These are phyloP conservation scores for Talaromyces trachyspermus DNA, from an alignment of 495 filamentous ascomycete genomes.

Conservation along the genomic window DNA sequence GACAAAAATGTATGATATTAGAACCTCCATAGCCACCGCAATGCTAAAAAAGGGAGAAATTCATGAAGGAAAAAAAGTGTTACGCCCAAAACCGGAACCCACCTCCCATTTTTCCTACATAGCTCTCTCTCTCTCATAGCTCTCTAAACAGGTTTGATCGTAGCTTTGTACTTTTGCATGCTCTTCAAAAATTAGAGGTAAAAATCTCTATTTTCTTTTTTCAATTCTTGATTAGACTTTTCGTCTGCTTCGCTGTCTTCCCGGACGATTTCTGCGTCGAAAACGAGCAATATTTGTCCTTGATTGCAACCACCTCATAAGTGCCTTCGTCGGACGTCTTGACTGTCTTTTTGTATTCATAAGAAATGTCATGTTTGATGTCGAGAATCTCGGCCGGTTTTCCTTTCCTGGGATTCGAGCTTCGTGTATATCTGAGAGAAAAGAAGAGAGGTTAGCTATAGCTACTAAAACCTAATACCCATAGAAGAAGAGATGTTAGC, in stretches of 20 bases:
- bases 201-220: background rate
- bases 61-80: background rate
- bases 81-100: too few relatives aligned
- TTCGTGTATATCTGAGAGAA: conserved; percentile 66
- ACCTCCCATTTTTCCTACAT: too few relatives aligned
- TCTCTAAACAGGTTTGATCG: too few relatives aligned
- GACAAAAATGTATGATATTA: conserved; percentile 7
- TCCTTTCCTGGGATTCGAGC: conserved; percentile 71
- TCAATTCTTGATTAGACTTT: conserved; percentile 7
- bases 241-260: conserved; percentile 32
- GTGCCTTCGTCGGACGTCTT: conserved; percentile 86
- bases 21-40: background rate
- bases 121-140: background rate
- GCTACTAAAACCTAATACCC: background rate
- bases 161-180: conserved; percentile 3
- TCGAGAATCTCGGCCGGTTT: conserved; percentile 74
- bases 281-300: conserved; percentile 83
- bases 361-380: conserved; percentile 75
- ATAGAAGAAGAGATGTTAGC: conserved; percentile 16
- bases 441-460: conserved; percentile 9
- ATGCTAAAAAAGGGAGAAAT: too few relatives aligned
- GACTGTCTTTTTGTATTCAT: conserved; percentile 72
- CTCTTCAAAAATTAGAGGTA: background rate
- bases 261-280: conserved; percentile 52
- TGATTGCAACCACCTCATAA: conserved; percentile 93